These are phyloP conservation scores for Sungouiozyma ichnusensis DNA, from an alignment of 805 yeast species.

Conservation along the genomic window DNA sequence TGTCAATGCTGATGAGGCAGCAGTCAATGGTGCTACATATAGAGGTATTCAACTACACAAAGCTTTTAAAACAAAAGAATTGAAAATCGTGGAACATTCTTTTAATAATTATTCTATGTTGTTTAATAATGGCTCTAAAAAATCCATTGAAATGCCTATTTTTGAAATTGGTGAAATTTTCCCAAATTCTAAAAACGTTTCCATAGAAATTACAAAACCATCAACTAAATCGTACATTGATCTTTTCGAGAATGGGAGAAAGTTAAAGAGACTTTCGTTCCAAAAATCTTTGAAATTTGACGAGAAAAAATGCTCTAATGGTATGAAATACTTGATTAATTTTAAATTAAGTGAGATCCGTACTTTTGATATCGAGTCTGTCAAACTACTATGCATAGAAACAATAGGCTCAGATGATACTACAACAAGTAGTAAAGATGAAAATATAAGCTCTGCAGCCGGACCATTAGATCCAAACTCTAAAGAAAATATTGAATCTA, in stretches of 20 bases:
- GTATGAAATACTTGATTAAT: slow-evolving; percentile 31
- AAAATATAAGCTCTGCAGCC: slow-evolving; percentile 10
- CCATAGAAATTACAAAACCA: slow-evolving; percentile 28
- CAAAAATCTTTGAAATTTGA: slow-evolving; percentile 27
- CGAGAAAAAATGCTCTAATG: slow-evolving; percentile 31
- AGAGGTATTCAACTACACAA: slow-evolving; percentile 70
- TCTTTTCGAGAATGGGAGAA: slow-evolving; percentile 20
- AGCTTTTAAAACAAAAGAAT: slow-evolving; percentile 48
- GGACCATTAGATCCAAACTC: slow-evolving; percentile 1
- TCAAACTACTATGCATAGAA: slow-evolving; percentile 35
- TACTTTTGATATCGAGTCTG: slow-evolving; percentile 36
- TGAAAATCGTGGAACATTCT: slow-evolving; percentile 48
- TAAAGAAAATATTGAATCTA: slow-evolving; percentile 18
- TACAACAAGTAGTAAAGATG: slow-evolving; percentile 5
- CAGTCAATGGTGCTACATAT: slow-evolving; percentile 80
- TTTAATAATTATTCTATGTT: slow-evolving; percentile 38
- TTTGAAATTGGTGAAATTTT: slow-evolving; percentile 40
- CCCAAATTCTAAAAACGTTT: slow-evolving; percentile 19
- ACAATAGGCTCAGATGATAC: neutral
- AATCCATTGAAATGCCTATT: slow-evolving; percentile 22
- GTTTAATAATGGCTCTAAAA: slow-evolving; percentile 21
- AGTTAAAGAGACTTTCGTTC: slow-evolving; percentile 11
- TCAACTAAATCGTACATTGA: slow-evolving; percentile 28
- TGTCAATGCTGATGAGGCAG: slow-evolving; percentile 93
- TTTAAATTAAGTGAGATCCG: slow-evolving; percentile 41